Evolutionary conservation across 2,329 filamentous ascomycete species (phyloP), one percentile per base, ranked within the genome.

Genomic region (Exophiala aquamarina): DNA sequence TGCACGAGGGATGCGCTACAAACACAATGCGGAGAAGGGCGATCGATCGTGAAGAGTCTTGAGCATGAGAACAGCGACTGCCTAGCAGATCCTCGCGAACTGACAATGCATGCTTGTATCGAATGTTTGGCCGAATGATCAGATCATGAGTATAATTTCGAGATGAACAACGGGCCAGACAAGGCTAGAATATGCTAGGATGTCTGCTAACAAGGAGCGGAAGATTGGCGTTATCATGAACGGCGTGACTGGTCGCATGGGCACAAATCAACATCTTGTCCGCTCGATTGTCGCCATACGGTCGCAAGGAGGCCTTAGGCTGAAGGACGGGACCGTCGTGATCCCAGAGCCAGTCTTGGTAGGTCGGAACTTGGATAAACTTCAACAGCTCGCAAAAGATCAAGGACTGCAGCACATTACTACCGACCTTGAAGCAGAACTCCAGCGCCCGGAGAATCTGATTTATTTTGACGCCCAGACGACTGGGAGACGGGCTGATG

Each of bases 211-310:
- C 6, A 26, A 26, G 11, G 23, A 26, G 11, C 23, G 23, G 6
- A 26, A 26, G 23, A 26, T 26, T 6, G 23, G 23, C 26, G n/a
- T 44, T n/a, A 36, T 44, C 23, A 36, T 44, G 11, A 44, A 44
- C 17, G 41, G 41, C 28, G 41, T 44, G n/a, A 44, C 41, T 14
- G 41, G 41, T 28, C 41, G 41, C 5, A 44, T 44, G 41, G 41
- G 41, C 5, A 44, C 41, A 14, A 44, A 44, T 31, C 41, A 44
- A 36, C 41, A 44, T 31, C 31, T 44, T 4, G 20, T 44, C 17
- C 26, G 41, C 10, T 44, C 41, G 11, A 44, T 44, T 14, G 11
- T 9, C 15, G 41, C 41, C 4, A 44, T 44, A 15, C 11, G 26
- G 3, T 15, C 26, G 5, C 14, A 36, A 20, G 41, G 41, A 6